Conservation (phyloP, 176 grass and related monocot species). For the Zea mays region Zm-B73-REFERENCE-NAM-5.0 NC_050096.1:9538001-9538500, state of each 20-base stretch:
- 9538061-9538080: slow-evolving; percentile 18
- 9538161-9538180: too few relatives aligned
- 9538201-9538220: too few relatives aligned
- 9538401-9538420: background rate
- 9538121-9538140: too few relatives aligned
- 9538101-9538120: too few relatives aligned
- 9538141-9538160: too few relatives aligned
- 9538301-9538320: background rate
- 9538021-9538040: too few relatives aligned
- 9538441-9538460: background rate
- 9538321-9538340: slow-evolving; percentile 11
- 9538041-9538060: background rate
- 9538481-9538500: background rate
- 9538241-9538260: background rate
- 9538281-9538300: background rate
- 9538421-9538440: slow-evolving; percentile 17
- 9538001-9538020: too few relatives aligned
- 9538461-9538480: background rate
- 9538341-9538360: slow-evolving; percentile 24
- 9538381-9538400: slow-evolving; percentile 13
- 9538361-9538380: slow-evolving; percentile 22
- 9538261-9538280: background rate
- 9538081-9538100: background rate
- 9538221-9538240: too few relatives aligned
- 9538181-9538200: too few relatives aligned